A percentile compares a stretch with the other conserved stretches of the same genome.
Conservation (phyloP, 2,329 filamentous ascomycete species). For the Plectosphaerella plurivora region DNA sequence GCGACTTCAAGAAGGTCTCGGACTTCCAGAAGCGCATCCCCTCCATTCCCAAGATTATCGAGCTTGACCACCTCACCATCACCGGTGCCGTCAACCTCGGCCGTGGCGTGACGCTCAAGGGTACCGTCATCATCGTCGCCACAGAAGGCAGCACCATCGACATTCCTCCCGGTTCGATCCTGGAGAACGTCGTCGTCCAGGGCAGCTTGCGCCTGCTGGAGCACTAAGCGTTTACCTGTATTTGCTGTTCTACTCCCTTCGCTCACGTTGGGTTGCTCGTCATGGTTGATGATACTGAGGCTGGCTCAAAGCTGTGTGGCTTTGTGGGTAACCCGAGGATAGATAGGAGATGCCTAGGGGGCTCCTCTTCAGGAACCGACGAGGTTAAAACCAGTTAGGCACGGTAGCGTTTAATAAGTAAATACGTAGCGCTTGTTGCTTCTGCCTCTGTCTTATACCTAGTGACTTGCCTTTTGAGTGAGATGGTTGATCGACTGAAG, state of each 20-base stretch:
- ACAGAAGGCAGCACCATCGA: slow-evolving; percentile 98
- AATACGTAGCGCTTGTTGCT: too few species aligned
- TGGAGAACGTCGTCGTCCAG: slow-evolving; percentile 99
- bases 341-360: background rate
- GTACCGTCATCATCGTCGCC: slow-evolving; percentile 97
- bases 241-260: background rate
- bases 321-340: background rate
- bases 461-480: too few species aligned
- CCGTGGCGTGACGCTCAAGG: slow-evolving; percentile 92
- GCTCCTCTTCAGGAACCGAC: background rate
- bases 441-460: too few species aligned
- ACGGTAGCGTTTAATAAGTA: too few species aligned
- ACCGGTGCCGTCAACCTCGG: slow-evolving; percentile 96
- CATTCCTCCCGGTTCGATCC: slow-evolving; percentile 89
- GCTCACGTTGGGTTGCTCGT: too few species aligned
- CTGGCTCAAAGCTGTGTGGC: too few species aligned
- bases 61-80: slow-evolving; percentile 93
- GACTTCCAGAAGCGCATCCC: slow-evolving; percentile 88
- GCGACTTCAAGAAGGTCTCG: slow-evolving; percentile 99
- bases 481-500: too few species aligned
- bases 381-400: too few species aligned
- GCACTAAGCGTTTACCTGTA: slow-evolving; percentile 42
- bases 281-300: too few species aligned
- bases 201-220: slow-evolving; percentile 77
- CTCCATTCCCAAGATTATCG: slow-evolving; percentile 84